Evolutionary conservation across 2,329 filamentous ascomycete species (phyloP).

Genomic region (Trichoderma citrinoviride): DNA sequence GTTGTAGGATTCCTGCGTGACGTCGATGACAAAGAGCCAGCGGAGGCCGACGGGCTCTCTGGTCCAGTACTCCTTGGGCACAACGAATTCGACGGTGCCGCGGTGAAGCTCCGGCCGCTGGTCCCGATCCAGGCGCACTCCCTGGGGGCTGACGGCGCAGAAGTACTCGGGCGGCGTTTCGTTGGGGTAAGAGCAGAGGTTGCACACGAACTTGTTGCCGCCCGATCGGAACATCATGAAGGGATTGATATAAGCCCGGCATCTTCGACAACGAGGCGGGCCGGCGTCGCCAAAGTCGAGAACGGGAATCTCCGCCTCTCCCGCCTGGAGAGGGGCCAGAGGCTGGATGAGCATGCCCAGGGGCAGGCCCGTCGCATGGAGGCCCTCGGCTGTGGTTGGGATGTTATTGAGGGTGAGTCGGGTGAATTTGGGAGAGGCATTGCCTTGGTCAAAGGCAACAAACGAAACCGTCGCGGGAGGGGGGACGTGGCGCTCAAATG

Average conservation of each 20-base stretch:
- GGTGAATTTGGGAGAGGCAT: conserved; percentile 90
- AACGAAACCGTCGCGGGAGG: conserved; percentile 87
- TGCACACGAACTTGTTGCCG: conserved; percentile 96
- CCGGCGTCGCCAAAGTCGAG: conserved; percentile 91
- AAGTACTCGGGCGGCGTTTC: conserved; percentile 93
- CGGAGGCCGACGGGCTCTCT: conserved; percentile 85
- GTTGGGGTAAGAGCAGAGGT: conserved; percentile 96
- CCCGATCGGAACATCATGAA: conserved; percentile 97
- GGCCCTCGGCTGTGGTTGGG: conserved; percentile 74
- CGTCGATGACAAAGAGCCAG: conserved; percentile 90
- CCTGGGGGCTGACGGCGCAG: conserved; percentile 81
- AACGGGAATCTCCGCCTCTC: conserved; percentile 84
- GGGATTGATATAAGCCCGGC: conserved; percentile 95
- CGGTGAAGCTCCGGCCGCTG: conserved; percentile 85
- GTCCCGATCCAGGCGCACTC: conserved; percentile 81
- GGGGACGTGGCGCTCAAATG: conserved; percentile 89
- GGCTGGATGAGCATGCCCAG: conserved; percentile 88
- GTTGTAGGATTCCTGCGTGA: conserved; percentile 86
- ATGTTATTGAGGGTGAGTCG: conserved; percentile 93
- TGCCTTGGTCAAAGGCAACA: conserved; percentile 93
- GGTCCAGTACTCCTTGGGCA: conserved; percentile 98
- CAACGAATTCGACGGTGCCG: conserved; percentile 92
- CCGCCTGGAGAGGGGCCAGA: conserved; percentile 75
- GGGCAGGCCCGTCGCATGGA: conserved; percentile 77
- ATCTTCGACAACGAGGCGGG: conserved; percentile 87